These are phyloP conservation scores for Geranium rotundifolium DNA, from an alignment of 345 rosid species.

Conservation along the genomic window DNA sequence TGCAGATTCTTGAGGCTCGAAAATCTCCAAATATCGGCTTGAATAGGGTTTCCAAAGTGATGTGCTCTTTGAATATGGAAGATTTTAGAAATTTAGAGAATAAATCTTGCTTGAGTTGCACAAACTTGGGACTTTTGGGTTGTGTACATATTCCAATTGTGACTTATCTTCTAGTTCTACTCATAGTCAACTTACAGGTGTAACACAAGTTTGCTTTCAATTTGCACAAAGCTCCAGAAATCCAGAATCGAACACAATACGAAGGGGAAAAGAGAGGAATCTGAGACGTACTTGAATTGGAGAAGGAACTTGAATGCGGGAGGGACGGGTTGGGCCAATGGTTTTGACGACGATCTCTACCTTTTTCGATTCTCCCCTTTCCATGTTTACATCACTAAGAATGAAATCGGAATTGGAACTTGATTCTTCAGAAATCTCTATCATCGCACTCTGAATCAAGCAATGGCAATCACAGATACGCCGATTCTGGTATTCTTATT, in stretches of 20 bases:
- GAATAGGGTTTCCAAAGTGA: no score
- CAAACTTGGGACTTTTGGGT: no score
- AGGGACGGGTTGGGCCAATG: conserved; percentile 69
- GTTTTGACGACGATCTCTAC: conserved; percentile 55
- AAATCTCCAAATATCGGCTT: no score
- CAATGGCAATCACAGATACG: neutral
- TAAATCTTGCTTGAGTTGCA: no score
- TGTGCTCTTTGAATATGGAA: no score
- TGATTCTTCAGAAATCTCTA: neutral
- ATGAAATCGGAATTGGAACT: neutral
- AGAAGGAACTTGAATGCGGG: conserved; percentile 48
- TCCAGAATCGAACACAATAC: no score
- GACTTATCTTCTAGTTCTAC: no score
- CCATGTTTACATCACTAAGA: conserved; percentile 24
- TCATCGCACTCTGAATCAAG: neutral
- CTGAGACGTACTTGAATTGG: conserved; percentile 31
- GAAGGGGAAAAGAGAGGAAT: neutral
- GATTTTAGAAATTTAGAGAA: no score
- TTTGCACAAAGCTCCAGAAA: neutral
- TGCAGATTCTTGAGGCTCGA: no score
- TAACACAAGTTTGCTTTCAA: no score
- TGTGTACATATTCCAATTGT: no score
- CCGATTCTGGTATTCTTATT: neutral
- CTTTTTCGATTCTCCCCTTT: conserved; percentile 6
- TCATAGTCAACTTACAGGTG: no score